Percentiles rank a stretch among this genome's conserved stretches.
phyloP scores from a whole-genome alignment of 768 basidiomycete genomes.

The Lactarius psammicola region DNA sequence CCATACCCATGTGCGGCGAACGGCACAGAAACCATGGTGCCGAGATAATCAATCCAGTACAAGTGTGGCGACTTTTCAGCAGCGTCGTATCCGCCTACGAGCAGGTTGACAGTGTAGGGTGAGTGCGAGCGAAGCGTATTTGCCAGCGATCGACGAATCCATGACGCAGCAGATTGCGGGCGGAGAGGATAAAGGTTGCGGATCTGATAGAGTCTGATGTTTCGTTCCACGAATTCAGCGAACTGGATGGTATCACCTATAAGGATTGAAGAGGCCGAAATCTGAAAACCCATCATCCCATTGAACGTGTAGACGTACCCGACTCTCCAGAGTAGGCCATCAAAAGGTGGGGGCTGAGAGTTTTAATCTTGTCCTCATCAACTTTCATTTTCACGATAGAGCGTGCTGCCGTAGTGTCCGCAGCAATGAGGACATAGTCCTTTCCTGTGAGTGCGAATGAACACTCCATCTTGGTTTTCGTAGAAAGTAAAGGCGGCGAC shows the following conservation, averaged over 20 bases:
- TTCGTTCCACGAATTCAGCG: conserved; percentile 93
- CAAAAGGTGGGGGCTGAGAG: conserved; percentile 83
- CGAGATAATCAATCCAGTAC: conserved; percentile 97
- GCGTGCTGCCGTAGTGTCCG: conserved; percentile 84
- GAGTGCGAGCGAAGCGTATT: conserved; percentile 83
- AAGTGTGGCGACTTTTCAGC: conserved; percentile 68
- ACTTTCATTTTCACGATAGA: conserved; percentile 98
- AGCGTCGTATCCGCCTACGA: conserved; percentile 90
- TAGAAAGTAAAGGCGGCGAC: conserved; percentile 9
- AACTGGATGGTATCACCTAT: conserved; percentile 95
- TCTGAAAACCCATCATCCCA: background rate
- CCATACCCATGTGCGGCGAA: conserved; percentile 97
- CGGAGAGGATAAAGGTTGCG: conserved; percentile 87
- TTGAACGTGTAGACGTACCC: conserved; percentile 47
- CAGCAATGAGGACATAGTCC: conserved; percentile 88
- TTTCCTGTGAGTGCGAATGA: conserved; percentile 91
- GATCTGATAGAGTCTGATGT: conserved; percentile 94
- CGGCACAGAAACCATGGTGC: conserved; percentile 83
- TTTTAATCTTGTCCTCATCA: conserved; percentile 96
- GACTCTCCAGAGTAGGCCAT: conserved; percentile 97
- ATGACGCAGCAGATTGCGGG: conserved; percentile 88
- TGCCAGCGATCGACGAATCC: conserved; percentile 90
- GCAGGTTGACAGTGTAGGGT: conserved; percentile 89
- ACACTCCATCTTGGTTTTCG: conserved; percentile 64
- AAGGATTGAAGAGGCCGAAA: background rate